Evolutionary conservation across 306 rosid genomes (phyloP).

Genomic region (Arachis hypogaea): DNA sequence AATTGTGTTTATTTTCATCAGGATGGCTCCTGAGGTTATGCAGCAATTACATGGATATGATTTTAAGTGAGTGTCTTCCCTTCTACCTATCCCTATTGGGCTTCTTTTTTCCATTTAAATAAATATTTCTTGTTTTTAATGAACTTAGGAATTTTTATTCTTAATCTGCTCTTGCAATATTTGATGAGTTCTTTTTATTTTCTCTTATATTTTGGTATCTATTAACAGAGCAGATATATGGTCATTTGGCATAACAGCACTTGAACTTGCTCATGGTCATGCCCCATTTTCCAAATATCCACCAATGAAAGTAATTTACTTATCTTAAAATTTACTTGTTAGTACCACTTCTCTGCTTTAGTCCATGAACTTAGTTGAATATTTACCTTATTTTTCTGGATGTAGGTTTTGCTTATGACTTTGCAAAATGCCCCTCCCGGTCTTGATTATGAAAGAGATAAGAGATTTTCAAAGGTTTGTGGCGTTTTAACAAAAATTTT

Average conservation of each 20-base stretch:
- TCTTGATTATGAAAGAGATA: slow-evolving; percentile 97
- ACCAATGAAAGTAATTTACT: slow-evolving; percentile 85
- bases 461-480: slow-evolving; percentile 91
- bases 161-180: slow-evolving; percentile 11
- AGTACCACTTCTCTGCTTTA: slow-evolving; percentile 20
- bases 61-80: slow-evolving; percentile 73
- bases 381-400: slow-evolving; percentile 34
- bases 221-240: slow-evolving; percentile 93
- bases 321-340: slow-evolving; percentile 36
- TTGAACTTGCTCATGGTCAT: slow-evolving; percentile 99
- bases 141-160: background rate
- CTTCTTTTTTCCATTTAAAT: background rate
- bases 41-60: slow-evolving; percentile 97
- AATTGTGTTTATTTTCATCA: slow-evolving; percentile 42
- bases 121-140: background rate
- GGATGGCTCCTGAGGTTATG: slow-evolving; percentile 99
- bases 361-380: slow-evolving; percentile 25
- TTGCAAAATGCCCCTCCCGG: slow-evolving; percentile 99
- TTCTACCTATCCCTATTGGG: background rate
- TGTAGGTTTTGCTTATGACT: slow-evolving; percentile 96
- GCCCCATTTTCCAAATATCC: slow-evolving; percentile 99
- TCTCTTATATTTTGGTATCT: slow-evolving; percentile 6
- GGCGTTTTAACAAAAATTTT: slow-evolving; percentile 40
- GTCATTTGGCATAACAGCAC: slow-evolving; percentile 99
- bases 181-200: slow-evolving; percentile 20